phyloP scores from a whole-genome alignment of 2,329 filamentous ascomycete genomes.

The Clarireedia homoeocarpa region DNA sequence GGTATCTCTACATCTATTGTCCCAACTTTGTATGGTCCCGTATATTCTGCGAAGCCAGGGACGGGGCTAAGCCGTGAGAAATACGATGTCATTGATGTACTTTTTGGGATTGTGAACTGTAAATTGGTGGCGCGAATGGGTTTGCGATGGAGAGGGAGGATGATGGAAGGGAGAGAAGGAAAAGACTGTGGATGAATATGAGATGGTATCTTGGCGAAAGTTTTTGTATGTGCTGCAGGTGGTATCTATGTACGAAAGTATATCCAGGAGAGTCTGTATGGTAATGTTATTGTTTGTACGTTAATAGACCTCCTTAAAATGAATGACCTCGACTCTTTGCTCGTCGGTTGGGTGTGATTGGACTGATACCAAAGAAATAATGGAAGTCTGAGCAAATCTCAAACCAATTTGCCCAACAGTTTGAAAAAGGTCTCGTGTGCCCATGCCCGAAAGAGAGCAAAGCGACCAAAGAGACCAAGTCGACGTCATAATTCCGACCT shows the following conservation, averaged over 20 bases:
- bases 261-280: too few species aligned
- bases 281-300: too few species aligned
- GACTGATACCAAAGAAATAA: too few species aligned
- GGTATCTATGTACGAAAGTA: too few species aligned
- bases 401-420: neutral
- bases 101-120: neutral
- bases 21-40: constrained; percentile 71
- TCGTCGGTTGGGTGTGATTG: too few species aligned
- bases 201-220: neutral
- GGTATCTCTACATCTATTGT: constrained; percentile 77
- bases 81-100: constrained; percentile 22
- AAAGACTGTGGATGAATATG: neutral
- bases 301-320: too few species aligned
- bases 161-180: neutral
- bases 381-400: too few species aligned
- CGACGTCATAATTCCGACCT: neutral
- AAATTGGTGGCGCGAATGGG: neutral
- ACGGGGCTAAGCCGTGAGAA: constrained; percentile 55
- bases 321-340: too few species aligned
- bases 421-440: constrained; percentile 1
- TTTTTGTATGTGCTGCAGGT: neutral
- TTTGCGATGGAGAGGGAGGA: neutral
- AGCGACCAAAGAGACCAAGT: neutral
- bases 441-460: neutral
- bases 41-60: constrained; percentile 66